Conservation (phyloP, 1,139 yeast genomes). For the Kodamaea derodonti region DNA sequence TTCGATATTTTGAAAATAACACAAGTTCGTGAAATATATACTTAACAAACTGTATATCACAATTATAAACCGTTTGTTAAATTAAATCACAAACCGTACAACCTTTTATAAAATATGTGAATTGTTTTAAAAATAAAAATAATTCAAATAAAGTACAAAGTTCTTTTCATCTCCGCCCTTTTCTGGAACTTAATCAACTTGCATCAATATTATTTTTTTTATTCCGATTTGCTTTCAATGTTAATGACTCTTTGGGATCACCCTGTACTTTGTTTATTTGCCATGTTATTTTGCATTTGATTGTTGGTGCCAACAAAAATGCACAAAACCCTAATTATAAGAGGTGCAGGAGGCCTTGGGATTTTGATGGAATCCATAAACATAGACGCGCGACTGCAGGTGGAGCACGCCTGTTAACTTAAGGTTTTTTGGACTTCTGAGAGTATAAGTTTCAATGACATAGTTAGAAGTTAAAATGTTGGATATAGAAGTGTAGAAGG, state of each 20-base stretch:
- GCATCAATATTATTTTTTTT: not conserved
- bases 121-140: too few relatives aligned
- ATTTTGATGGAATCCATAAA: not conserved
- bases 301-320: not conserved
- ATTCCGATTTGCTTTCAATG: not conserved
- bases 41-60: not conserved
- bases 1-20: not conserved
- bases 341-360: not conserved
- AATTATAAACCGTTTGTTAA: not conserved
- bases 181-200: not conserved
- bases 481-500: too few relatives aligned
- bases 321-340: too few relatives aligned
- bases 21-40: not conserved
- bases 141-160: too few relatives aligned
- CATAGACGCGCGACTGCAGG: not conserved
- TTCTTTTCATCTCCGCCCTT: not conserved
- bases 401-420: not conserved
- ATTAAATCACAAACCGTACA: not conserved
- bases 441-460: too few relatives aligned
- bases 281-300: not conserved
- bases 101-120: too few relatives aligned
- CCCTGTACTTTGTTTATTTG: too few relatives aligned
- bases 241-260: too few relatives aligned
- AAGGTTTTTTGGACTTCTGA: not conserved
- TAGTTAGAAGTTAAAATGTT: too few relatives aligned